Base-by-base conservation (phyloP, 1,284 basidiomycete species). In the Xerocomus cyaneibrunnescens region DNA sequence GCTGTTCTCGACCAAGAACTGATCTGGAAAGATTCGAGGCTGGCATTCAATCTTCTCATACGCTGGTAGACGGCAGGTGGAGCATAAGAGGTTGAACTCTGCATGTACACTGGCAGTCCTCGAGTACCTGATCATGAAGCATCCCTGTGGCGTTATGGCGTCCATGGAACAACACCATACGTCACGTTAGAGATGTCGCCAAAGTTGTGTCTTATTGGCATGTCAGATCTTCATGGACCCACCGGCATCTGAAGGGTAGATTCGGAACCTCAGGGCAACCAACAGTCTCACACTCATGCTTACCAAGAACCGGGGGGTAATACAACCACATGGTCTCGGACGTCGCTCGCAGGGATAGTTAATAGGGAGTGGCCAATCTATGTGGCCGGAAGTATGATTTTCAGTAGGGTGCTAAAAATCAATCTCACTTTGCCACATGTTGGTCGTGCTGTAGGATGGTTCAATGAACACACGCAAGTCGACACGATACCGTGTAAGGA, bases 1-100 rank as follows among this genome's bases (percentile, higher is more conserved):
- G 28, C 23, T 38, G 17, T 40, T 53, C 27, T 37, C 55, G 35
- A 41, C 41, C 32, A 23, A 22, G 37, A 38, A 32, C 23, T 34
- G 13, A 17, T 3, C 40, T 32, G 19, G 7, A 40, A 38, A 13
- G 23, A 30, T 45, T 40, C 19, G 36, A 27, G 21, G 5, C 8
- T 36, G 4, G 25, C n/a, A 25, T 9, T 35, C 31, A 30, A 34
- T 52, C 34, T 34, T 40, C 17, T 25, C 25, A 1, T 17, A 17
- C n/a, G 32, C n/a, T 37, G 31, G 28, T 35, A 23, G 17, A 19
- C 10, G 35, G 27, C 41, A 22, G 16, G 7, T 17, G 32, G 6
- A 9, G 16, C 34, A 35, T 19, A 35, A 8, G n/a, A 13, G 17
- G 32, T 7, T 34, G 10, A 17, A 34, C 5, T 3, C 32, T 34